These are phyloP conservation scores for Hericium coralloides DNA, from an alignment of 768 basidiomycete species.

Conservation along the genomic window DNA sequence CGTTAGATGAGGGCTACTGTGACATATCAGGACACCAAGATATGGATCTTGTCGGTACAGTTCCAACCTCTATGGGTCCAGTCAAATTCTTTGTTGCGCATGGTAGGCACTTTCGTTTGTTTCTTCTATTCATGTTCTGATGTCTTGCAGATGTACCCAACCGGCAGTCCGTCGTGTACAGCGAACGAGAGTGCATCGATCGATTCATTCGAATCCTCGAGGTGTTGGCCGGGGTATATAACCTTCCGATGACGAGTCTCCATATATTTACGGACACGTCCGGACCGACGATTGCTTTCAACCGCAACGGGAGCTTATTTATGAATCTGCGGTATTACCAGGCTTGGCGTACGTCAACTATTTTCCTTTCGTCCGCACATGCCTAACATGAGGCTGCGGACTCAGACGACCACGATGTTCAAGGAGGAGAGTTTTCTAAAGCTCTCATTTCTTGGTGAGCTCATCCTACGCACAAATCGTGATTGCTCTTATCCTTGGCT, in stretches of 20 bases:
- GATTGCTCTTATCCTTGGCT: neutral
- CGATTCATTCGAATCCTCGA: conserved; percentile 67
- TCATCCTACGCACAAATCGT: neutral
- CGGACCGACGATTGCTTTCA: conserved; percentile 90
- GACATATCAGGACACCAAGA: conserved; percentile 62
- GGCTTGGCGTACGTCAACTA: conserved; percentile 71
- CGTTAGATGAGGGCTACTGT: conserved; percentile 75
- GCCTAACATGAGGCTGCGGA: neutral
- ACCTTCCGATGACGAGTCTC: conserved; percentile 60
- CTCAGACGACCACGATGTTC: conserved; percentile 67
- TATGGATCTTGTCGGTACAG: conserved; percentile 50
- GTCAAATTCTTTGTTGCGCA: conserved; percentile 1
- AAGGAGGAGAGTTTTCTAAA: conserved; percentile 37
- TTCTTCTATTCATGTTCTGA: neutral
- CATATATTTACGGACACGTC: conserved; percentile 81
- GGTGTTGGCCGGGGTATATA: conserved; percentile 62
- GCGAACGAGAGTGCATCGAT: conserved; percentile 48
- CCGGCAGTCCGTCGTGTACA: conserved; percentile 36
- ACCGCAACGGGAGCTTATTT: conserved; percentile 80
- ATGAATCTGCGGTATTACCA: conserved; percentile 81
- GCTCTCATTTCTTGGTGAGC: conserved; percentile 76
- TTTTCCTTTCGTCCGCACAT: neutral
- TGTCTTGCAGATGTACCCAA: conserved; percentile 45
- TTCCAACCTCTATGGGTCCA: conserved; percentile 2
- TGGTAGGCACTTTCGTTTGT: conserved; percentile 1